Evolutionary conservation across 2,329 filamentous ascomycete species (phyloP).

Genomic region (Blastomyces parvus): DNA sequence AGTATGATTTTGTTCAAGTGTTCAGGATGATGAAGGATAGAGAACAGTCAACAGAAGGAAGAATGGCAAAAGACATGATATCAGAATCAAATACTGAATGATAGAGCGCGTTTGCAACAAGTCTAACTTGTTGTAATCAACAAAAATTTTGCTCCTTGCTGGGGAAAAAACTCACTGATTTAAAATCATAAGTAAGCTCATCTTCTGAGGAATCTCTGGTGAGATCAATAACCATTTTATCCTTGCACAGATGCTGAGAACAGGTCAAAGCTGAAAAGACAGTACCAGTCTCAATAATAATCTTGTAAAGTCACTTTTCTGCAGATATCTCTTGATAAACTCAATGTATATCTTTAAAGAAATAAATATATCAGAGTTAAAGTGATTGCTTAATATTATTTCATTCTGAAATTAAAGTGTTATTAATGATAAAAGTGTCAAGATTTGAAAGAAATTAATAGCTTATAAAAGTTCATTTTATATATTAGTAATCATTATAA

Average conservation of each 20-base stretch:
- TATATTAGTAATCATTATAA: not conserved
- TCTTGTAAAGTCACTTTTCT: no score
- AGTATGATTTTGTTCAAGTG: no score
- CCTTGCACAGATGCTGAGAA: not conserved
- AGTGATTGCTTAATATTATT: no score
- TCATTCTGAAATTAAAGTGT: no score
- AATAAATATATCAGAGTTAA: no score
- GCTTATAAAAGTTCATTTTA: not conserved
- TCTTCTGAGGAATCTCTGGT: slow-evolving; percentile 21
- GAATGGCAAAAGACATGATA: not conserved
- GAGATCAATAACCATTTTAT: slow-evolving; percentile 21
- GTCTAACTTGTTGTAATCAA: not conserved
- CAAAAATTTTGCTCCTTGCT: not conserved
- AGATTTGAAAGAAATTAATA: no score
- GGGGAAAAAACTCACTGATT: not conserved
- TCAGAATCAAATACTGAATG: not conserved
- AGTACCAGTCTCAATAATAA: not conserved
- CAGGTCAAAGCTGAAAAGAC: not conserved
- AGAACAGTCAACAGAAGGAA: not conserved
- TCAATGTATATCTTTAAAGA: no score
- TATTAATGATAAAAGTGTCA: no score
- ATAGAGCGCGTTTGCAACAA: not conserved
- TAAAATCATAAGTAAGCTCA: not conserved
- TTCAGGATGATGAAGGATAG: not conserved
- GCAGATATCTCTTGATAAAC: no score